Base-by-base conservation (phyloP, 2,329 filamentous ascomycete species). In the Colletotrichum sp. region DNA sequence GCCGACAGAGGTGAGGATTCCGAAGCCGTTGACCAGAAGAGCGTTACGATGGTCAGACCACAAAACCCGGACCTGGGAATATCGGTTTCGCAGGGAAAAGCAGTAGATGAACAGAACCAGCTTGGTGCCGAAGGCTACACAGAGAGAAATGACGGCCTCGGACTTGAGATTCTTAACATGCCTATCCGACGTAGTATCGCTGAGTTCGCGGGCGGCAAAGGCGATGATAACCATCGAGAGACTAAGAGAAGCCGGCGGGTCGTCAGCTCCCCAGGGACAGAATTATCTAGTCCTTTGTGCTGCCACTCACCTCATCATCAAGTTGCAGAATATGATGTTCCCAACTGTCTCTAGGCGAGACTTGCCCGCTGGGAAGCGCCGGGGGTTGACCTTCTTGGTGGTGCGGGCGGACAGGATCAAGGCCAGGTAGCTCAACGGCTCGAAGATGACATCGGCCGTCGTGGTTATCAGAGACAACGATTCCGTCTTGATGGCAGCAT, bases 41-140 rank as follows among this genome's bases (percentile, higher is more conserved):
- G 99, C 97, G 83, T 99, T 99, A 78, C 97, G 93, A 86, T 99
- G 97, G 82, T 98, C 96, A 84, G 98, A 95, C 96, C 96, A 98
- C n/a, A 98, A 88, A 82, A 98, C 98, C 71, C 94, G 91, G 78
- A 98, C 92, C 84, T 98, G 96, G 76, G 93, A 95, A 87, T 98
- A 98, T 81, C 95, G 95, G 86, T 98, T 94, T 79, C 96, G 93
- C 80, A 99, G 86, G 6, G 95, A 92, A 92, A 94, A 99, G 86
- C 96, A 99, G 88, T 98, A 99, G 32, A 98, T 80, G 84, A 98
- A 98, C 1, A 99, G 89, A 8, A 80, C 81, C n/a, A 98, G 87
- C 83, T 99, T 99, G 24, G 96, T 98, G 57, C 84, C 85, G 82
- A 98, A 98, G 15, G 96, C 97, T 64, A 95, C 90, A 57, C 89